phyloP scores from a whole-genome alignment of 2,329 filamentous ascomycete genomes.

The Blastomyces emzantsi region DNA sequence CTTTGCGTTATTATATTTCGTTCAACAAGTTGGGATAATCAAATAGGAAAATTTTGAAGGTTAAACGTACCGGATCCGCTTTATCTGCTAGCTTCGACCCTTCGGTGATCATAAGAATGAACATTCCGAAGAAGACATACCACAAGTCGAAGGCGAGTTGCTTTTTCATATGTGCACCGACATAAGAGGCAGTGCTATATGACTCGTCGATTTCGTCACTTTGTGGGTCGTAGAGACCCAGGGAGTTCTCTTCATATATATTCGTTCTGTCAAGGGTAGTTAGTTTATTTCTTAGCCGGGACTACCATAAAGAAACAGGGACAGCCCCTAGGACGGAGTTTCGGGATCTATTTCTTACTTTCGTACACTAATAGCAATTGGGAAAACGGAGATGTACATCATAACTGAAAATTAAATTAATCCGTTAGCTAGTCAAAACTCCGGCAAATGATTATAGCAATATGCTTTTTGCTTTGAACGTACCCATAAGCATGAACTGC shows the following conservation, averaged over 20 bases:
- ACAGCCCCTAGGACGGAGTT: neutral
- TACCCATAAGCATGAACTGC: conserved; percentile 46
- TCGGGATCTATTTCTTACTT: conserved; percentile 20
- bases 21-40: neutral
- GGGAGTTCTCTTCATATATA: conserved; percentile 57
- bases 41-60: neutral
- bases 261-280: conserved; percentile 36
- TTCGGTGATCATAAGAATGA: conserved; percentile 44
- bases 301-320: neutral
- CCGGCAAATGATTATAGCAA: neutral
- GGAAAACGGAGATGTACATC: conserved; percentile 98
- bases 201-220: conserved; percentile 19
- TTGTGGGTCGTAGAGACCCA: conserved; percentile 46
- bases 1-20: neutral
- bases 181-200: conserved; percentile 28
- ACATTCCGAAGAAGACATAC: conserved; percentile 52
- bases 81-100: conserved; percentile 20
- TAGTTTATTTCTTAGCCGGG: neutral
- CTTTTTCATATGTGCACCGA: conserved; percentile 47
- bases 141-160: conserved; percentile 58
- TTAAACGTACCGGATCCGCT: conserved; percentile 16
- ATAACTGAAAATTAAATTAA: conserved; percentile 60
- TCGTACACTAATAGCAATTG: conserved; percentile 86
- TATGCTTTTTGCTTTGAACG: conserved; percentile 10
- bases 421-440: conserved; percentile 42